A percentile compares a stretch with the other conserved stretches of the same genome.
phyloP scores from a whole-genome alignment of 345 rosid species.

The Tarenaya hassleriana region DNA sequence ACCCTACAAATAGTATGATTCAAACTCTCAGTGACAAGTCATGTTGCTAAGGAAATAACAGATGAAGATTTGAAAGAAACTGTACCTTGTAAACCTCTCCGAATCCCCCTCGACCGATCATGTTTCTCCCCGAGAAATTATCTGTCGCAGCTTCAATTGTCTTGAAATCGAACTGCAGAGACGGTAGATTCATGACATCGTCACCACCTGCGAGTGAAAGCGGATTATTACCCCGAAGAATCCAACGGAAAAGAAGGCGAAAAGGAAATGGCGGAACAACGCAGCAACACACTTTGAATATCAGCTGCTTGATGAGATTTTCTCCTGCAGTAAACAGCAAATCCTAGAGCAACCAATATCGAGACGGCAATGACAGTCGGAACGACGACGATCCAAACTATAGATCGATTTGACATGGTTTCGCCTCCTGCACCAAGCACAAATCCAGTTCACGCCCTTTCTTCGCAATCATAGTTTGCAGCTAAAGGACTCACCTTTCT shows the following conservation, averaged over 20 bases:
- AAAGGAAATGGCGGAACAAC: neutral
- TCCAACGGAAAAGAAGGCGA: neutral
- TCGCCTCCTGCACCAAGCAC: constrained; percentile 19
- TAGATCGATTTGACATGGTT: constrained; percentile 10
- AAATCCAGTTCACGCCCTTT: neutral
- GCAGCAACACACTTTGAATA: constrained; percentile 14
- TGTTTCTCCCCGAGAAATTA: constrained; percentile 36
- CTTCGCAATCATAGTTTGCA: neutral
- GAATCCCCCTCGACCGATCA: constrained; percentile 63
- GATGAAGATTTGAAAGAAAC: neutral
- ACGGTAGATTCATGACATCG: constrained; percentile 30
- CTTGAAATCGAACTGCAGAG: constrained; percentile 37
- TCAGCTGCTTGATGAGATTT: constrained; percentile 14
- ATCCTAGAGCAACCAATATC: constrained; percentile 12
- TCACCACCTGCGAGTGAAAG: constrained; percentile 23
- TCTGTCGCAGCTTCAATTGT: constrained; percentile 41
- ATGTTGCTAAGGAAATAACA: neutral
- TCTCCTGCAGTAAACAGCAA: constrained; percentile 9
- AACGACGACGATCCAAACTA: constrained; percentile 11
- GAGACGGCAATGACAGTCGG: neutral
- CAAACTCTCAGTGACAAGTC: too few species aligned
- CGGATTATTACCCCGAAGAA: neutral
- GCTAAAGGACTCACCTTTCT: neutral
- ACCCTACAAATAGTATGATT: neutral
- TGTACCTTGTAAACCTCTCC: constrained; percentile 56